Base-by-base conservation (phyloP, 768 basidiomycete genomes). In the Boletales sp. region DNA sequence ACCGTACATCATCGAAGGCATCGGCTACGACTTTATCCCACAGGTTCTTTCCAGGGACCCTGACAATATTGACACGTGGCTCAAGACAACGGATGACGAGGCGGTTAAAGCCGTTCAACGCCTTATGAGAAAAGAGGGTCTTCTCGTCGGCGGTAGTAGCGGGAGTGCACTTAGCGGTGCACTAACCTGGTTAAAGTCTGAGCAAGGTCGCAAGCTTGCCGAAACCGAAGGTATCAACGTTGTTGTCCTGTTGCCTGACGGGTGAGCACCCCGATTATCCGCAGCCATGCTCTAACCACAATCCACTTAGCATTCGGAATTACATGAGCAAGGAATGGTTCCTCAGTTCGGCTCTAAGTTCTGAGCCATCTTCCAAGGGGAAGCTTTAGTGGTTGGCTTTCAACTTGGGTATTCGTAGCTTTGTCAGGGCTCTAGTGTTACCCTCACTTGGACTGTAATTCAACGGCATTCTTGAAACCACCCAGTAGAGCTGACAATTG, bases 261-360 rank as follows among this genome's bases (percentile, higher is more conserved):
- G 91, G 91, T 91, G 59, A 69, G 87, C 1, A 17, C 12, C 34
- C 4, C 25, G 25, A 9, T 10, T 4, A 5, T 46, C 19, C 2
- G 13, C 13, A 36, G 18, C 12, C 30, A 40, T 8, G 18, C 17
- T 42, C 15, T 59, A 46, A 44, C 35, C 10, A 2, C 36, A 47
- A 17, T 44, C 18, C 48, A 21, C 30, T 15, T 43, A 92, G 94
- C 1, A 84, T 96, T 48, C 80, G 93, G 58, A 95, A 95, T 66
- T 95, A 95, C 63, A 94, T 95, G 83, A 87, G 87, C 71, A 94
- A 93, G 62, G 80, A 84, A 11, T 95, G 93, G 93, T 94, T 94
- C 71, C 69, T 92, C 54, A 74, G 84, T 54, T 81, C 86, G 59
- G 81, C 83, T 5, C 67, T 86, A 57, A 68, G 76, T 37, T 68